Evolutionary conservation across 257 asterid genomes (phyloP).

Genomic region (Solanum sparsipilum): DNA sequence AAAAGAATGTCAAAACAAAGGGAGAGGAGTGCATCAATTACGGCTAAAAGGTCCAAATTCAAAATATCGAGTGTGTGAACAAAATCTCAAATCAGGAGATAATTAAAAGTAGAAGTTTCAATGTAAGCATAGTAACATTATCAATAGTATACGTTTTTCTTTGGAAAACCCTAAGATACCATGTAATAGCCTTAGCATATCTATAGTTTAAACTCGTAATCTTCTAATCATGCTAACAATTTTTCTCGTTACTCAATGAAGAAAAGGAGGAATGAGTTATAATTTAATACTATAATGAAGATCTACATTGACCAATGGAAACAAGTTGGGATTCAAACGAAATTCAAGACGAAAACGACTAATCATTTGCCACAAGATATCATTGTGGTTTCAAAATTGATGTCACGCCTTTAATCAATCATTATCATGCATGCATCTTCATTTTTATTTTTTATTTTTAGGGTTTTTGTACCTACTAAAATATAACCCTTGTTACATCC

Average conservation of each 20-base stretch:
- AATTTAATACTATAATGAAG: neutral
- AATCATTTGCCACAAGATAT: slow-evolving; percentile 9
- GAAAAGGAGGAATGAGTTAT: neutral
- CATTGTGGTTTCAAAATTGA: slow-evolving; percentile 15
- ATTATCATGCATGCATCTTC: neutral
- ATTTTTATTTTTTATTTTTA: neutral
- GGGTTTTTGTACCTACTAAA: neutral
- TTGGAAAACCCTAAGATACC: neutral
- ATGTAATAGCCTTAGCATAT: neutral
- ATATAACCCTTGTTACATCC: neutral
- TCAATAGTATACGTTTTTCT: neutral
- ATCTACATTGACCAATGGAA: slow-evolving; percentile 24
- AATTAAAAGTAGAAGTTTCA: neutral
- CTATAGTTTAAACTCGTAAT: neutral
- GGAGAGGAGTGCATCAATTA: neutral
- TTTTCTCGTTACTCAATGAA: neutral
- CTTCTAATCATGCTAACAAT: neutral
- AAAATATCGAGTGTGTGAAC: neutral
- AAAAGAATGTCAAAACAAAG: neutral
- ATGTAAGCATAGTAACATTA: neutral
- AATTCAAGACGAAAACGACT: slow-evolving; percentile 32
- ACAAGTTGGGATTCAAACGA: slow-evolving; percentile 8
- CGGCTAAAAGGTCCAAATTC: neutral
- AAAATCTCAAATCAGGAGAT: neutral
- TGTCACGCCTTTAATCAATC: neutral